Evolutionary conservation across 257 asterid genomes (phyloP), one percentile per base, ranked within the genome.

Genomic region (Striga asiatica): DNA sequence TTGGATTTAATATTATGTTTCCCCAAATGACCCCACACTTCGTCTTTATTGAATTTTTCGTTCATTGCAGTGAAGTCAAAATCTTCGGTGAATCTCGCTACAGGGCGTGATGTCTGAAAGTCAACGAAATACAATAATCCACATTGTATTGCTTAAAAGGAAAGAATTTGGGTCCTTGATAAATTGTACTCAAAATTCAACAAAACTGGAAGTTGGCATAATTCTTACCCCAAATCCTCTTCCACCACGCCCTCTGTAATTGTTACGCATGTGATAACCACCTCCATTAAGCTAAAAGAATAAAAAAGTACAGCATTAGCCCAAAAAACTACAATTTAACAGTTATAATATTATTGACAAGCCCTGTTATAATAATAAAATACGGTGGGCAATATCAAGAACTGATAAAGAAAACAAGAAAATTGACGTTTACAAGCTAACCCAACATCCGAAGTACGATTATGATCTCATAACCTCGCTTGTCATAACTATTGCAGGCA

Each of bases 1-100:
- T 76, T 77, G 2, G 71, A 50, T 24, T 68, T 78, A 19, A 72
- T 75, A 41, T 62, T 74, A 58, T 75, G 71, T 75, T 81, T 92
- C 12, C 99, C 97, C 28, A 92, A 70, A 79, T 82, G 88, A 34
- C 99, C 99, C 99, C 99, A 92, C 0, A 88, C 97, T 73, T 92
- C 97, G n/a, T 92, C 97, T 65, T 92, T 92, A 0, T 92, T 88
- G 75, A 92, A 92, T 67, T 88, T 92, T 64, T 92, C 99, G 71
- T 92, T 92, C 97, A 92, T 92, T 19, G 97, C 97, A 73, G 21
- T 84, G 56, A 92, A 92, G 71, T 92, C 97, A 65, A 92, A 92
- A 56, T 92, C 99, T 78, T 92, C 99, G 2, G 92, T 76, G 62
- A 92, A 92, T 62, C 72, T 82, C 27, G 91, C 76, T 50, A 76